phyloP scores from a whole-genome alignment of 73 alveolate genomes.

The Paramecium sexaurelia region DNA sequence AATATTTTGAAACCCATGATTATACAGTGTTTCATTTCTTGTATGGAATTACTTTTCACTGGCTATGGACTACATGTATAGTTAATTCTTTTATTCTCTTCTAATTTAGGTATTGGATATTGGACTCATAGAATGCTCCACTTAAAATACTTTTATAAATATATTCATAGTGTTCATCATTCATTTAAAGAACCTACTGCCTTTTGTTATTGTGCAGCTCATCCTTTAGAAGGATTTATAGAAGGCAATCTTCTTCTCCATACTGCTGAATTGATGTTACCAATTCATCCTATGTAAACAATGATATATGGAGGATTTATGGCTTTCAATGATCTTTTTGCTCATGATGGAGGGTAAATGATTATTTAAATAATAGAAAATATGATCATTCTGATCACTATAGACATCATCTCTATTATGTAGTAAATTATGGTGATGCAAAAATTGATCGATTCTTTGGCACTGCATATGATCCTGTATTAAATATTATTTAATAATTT shows the following conservation, averaged over 20 bases:
- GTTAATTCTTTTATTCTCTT: not conserved
- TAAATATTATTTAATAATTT: not conserved
- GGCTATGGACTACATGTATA: slow-evolving; percentile 7
- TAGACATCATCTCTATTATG: slow-evolving; percentile 49
- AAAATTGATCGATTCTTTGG: slow-evolving; percentile 40
- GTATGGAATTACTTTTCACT: slow-evolving; percentile 21
- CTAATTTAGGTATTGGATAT: not conserved
- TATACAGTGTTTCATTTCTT: slow-evolving; percentile 28
- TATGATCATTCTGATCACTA: slow-evolving; percentile 47
- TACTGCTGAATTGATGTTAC: slow-evolving; percentile 38
- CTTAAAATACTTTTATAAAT: not conserved
- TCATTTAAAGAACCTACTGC: slow-evolving; percentile 37
- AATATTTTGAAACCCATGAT: slow-evolving; percentile 53
- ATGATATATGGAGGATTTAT: slow-evolving; percentile 30
- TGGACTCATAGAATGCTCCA: slow-evolving; percentile 47
- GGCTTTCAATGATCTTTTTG: slow-evolving; percentile 12
- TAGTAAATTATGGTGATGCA: slow-evolving; percentile 45
- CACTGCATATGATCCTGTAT: slow-evolving; percentile 38
- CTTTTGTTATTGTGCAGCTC: slow-evolving; percentile 55
- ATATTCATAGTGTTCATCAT: slow-evolving; percentile 37
- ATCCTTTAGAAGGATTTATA: slow-evolving; percentile 48
- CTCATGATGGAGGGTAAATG: slow-evolving; percentile 54
- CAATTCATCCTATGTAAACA: slow-evolving; percentile 38
- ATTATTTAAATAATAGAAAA: not conserved
- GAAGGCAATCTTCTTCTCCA: slow-evolving; percentile 21